Evolutionary conservation across 495 filamentous ascomycete species (phyloP), one percentile per base, ranked within the genome.

Genomic region (Annulohypoxylon nitens): DNA sequence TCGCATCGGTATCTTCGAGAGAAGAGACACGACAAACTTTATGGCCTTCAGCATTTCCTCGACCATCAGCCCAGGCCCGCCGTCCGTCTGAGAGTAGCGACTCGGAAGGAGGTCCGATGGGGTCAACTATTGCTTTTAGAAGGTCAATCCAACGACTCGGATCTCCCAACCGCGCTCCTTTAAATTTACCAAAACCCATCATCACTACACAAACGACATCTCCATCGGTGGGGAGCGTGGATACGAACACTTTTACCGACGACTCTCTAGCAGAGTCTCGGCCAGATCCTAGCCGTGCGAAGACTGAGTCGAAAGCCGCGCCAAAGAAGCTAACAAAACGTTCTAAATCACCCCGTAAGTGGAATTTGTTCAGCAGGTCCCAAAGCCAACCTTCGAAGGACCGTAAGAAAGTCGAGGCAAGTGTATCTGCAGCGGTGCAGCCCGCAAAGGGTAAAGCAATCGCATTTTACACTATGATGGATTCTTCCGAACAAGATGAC

Each of bases 391-490:
- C 87, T 67, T 76, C 76, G 10, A 75, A 74, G 10, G 78, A 78
- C 37, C 74, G 74, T 2, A 78, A 82, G 67, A 76, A 83, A 3
- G 64, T 81, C 30, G 73, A 78, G 41, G 79, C 80, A 41, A 79
- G 81, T 36, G 80, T 85, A 23, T 73, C 83, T 2, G 80, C 84
- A 2, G 73, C 83, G 12, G 84, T 86, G 20, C 77, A 84, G 62
- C 74, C 82, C 14, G 78, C 80, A 23, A 78, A 76, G 60, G 74
- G 69, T 36, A 87, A 86, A 51, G 78, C 86, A 5, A 73, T 86
- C 0, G 90, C 94, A 2, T 94, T 97, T 75, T 98, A 98, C 79
- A 92, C 93, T 1, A 84, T 96, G 70, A 85, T 96, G 61, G 94
- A 96, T 70, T 84, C 88, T 33, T 89, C 87, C 2, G 92, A 95